These are phyloP conservation scores for Centaurea solstitialis DNA, from an alignment of 129 eudicot genomes.

Conservation along the genomic window DNA sequence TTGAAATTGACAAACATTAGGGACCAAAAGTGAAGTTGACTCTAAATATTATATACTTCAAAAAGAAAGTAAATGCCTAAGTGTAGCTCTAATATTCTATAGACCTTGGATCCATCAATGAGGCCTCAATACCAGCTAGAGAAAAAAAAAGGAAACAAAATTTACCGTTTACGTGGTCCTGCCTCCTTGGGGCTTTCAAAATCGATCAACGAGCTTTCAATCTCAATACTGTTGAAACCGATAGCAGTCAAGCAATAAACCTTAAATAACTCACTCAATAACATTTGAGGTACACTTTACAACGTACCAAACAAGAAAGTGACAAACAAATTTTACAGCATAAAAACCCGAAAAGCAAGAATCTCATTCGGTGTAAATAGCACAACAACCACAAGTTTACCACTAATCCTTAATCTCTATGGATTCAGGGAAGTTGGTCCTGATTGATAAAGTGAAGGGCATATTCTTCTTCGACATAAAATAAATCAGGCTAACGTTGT, in stretches of 20 bases:
- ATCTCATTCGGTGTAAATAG: too few relatives aligned
- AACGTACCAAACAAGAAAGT: not conserved
- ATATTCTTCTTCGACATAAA: too few relatives aligned
- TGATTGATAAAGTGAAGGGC: too few relatives aligned
- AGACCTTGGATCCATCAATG: not conserved
- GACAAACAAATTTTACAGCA: not conserved
- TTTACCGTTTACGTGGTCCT: constrained; percentile 62
- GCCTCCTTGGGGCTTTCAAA: constrained; percentile 51
- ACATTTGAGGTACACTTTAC: not conserved
- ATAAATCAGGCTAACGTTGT: too few relatives aligned
- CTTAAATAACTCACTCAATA: not conserved
- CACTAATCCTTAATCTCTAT: too few relatives aligned
- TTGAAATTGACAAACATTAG: too few relatives aligned
- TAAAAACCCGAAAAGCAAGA: too few relatives aligned
- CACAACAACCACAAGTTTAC: too few relatives aligned
- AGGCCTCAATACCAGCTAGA: not conserved
- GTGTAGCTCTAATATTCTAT: not conserved
- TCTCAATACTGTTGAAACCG: constrained; percentile 46
- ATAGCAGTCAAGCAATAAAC: constrained; percentile 15
- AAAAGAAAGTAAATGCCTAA: not conserved
- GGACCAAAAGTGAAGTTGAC: too few relatives aligned
- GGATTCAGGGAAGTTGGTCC: too few relatives aligned
- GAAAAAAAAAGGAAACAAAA: not conserved
- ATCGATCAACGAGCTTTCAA: constrained; percentile 52
- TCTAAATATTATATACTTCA: not conserved